Base-by-base conservation (phyloP, 306 rosid species). In the Vicia faba region DNA sequence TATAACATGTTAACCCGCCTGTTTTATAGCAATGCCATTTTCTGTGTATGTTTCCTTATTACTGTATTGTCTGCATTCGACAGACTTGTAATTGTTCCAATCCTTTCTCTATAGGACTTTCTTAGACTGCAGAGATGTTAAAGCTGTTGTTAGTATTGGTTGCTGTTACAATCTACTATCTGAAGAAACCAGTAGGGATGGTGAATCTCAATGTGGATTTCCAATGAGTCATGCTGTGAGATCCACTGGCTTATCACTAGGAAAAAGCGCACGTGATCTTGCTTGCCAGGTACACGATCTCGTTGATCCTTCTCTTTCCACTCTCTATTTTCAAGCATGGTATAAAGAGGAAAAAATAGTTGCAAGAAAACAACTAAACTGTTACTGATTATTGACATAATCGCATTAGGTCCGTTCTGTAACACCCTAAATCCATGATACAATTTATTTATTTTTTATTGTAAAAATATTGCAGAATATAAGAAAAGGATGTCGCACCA, bases 81-180 rank as follows among this genome's bases (percentile, higher is more conserved):
- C 54, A 36, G 40, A 44, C 39, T 13, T 75, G 70, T 73, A 66
- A 82, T 43, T 62, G 71, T 71, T 70, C 18, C 41, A 19, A 28
- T 66, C 9, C 15, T 65, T 66, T 82, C 55, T 77, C 65, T 36
- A 3, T 79, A 88, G 97, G 85, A 77, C 96, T 58, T 93, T 88
- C 76, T 63, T 85, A 72, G 95, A 83, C 70, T 88, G 95, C 79
- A 25, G 85, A 82, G 88, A 88, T 69, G 97, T 85, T 43, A 89
- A 86, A 75, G 96, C 98, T 78, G 81, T 93, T 74, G 86, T 89
- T 58, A 88, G 91, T 71, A 53, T 89, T 69, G 97, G 98, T 69
- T 93, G 96, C 80, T 93, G 96, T 79, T 93, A 89, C 85, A 93
- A 93, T 80, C 67, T 93, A 61, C 79, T 93, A 71, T 86, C 96